phyloP scores from a whole-genome alignment of 768 basidiomycete species.

The Tylopilus subfusipes region DNA sequence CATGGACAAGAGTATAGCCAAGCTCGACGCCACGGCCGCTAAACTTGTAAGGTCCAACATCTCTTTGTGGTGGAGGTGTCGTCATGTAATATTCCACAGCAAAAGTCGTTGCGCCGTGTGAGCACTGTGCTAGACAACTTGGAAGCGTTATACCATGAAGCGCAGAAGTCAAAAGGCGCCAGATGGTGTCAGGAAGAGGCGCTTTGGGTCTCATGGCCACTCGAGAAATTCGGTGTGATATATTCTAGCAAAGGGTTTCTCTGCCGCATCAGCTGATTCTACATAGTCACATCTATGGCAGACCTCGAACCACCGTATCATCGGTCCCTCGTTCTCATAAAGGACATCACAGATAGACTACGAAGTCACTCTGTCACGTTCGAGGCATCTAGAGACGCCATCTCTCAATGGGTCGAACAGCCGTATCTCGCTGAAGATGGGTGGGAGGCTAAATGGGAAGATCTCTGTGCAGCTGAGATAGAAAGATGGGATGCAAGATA shows the following conservation, averaged over 20 bases:
- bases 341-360: conserved; percentile 51
- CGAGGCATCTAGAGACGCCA: conserved; percentile 59
- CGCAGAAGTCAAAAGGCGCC: conserved; percentile 67
- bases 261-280: background rate
- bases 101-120: conserved; percentile 70
- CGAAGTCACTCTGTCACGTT: conserved; percentile 67
- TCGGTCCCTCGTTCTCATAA: conserved; percentile 57
- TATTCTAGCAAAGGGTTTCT: background rate
- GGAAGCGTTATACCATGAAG: conserved; percentile 63
- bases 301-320: conserved; percentile 62
- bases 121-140: conserved; percentile 57
- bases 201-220: conserved; percentile 78
- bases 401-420: conserved; percentile 69
- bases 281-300: conserved; percentile 52
- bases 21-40: conserved; percentile 52
- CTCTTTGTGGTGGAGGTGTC: background rate
- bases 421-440: conserved; percentile 61
- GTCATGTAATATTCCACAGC: conserved; percentile 36
- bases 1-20: conserved; percentile 64
- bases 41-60: conserved; percentile 57
- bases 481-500: conserved; percentile 57
- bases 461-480: conserved; percentile 72
- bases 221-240: conserved; percentile 69
- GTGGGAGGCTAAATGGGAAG: conserved; percentile 76
- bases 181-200: conserved; percentile 69